Base-by-base conservation (phyloP, 2,329 filamentous ascomycete species). In the Aureobasidium sp. region DNA sequence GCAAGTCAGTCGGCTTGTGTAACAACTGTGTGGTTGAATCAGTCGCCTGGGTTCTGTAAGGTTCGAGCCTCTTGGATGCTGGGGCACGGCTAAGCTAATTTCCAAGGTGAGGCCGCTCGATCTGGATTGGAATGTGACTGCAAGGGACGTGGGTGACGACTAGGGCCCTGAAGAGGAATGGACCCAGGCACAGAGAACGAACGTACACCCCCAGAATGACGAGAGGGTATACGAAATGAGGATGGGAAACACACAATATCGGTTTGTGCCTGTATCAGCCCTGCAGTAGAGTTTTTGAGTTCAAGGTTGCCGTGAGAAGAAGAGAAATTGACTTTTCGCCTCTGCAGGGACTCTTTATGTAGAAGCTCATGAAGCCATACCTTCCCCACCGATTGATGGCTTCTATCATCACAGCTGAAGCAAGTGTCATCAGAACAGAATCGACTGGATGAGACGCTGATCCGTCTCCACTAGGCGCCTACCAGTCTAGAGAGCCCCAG, bases 271-370 rank as follows among this genome's bases (percentile, higher is more conserved):
- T 59, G 55, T 59, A 47, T 48, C 55, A 48, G 32, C 43, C 55
- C 32, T 59, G 55, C 55, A 47, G 34, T 47, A 47, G 20, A 48
- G 39, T 24, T 46, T 46, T 36, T 20, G 39, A 44, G 41, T 47
- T 57, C 9, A 48, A 47, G 24, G 12, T 29, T 36, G 53, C 29
- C 47, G 32, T 37, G 48, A 32, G 34, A 36, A 57, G n/a, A 20
- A 59, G 41, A 43, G 32, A 46, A 34, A 15, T 39, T 27, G 13
- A 39, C 13, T 12, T 9, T 48, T 48, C 43, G 44, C n/a, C 36
- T 47, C 57, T 51, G 44, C 34, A 60, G 57, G 57, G 32, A 48
- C 57, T 56, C 56, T 59, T 60, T 60, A 60, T 60, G 57, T 60
- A 60, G 46, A 51, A 26, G 10, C 29, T 37, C 36, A n/a, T 32